Conservation (phyloP, 768 basidiomycete species). For the Leccinum variicolor region DNA sequence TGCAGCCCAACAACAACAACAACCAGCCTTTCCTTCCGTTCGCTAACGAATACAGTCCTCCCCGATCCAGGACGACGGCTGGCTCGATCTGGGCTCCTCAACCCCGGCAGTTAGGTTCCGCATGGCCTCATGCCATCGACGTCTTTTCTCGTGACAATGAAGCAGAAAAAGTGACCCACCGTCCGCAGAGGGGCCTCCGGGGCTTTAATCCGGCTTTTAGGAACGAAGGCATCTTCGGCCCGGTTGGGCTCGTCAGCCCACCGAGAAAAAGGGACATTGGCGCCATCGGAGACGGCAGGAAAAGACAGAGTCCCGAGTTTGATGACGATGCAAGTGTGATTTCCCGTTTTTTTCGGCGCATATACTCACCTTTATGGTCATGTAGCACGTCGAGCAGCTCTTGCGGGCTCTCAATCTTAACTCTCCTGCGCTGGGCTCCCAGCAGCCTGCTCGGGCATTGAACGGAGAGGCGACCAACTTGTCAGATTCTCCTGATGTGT, state of each 20-base stretch:
- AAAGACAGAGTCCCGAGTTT: constrained; percentile 54
- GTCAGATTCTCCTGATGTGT: constrained; percentile 64
- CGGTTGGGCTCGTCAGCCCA: constrained; percentile 36
- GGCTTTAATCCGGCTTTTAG: constrained; percentile 22
- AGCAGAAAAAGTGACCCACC: constrained; percentile 38
- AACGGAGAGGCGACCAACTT: constrained; percentile 36
- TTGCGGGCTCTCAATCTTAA: constrained; percentile 76
- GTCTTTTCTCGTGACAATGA: constrained; percentile 55
- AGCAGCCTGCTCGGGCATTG: constrained; percentile 42
- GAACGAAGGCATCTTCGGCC: constrained; percentile 68
- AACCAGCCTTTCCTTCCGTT: constrained; percentile 32
- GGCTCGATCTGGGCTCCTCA: constrained; percentile 84
- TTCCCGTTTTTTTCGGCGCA: constrained; percentile 18
- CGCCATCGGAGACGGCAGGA: constrained; percentile 79
- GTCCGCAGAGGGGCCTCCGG: constrained; percentile 26
- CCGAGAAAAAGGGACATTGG: constrained; percentile 53
- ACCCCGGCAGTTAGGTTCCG: constrained; percentile 60
- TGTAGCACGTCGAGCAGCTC: constrained; percentile 76
- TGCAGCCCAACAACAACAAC: constrained; percentile 24
- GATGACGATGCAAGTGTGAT: constrained; percentile 42
- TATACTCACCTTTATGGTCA: constrained; percentile 28
- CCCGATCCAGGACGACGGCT: constrained; percentile 38
- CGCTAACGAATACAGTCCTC: constrained; percentile 39
- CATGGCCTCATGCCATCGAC: constrained; percentile 69
- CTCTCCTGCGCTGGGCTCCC: constrained; percentile 58